phyloP scores from a whole-genome alignment of 305 asterid genomes.

The Fraxinus baroniana region DNA sequence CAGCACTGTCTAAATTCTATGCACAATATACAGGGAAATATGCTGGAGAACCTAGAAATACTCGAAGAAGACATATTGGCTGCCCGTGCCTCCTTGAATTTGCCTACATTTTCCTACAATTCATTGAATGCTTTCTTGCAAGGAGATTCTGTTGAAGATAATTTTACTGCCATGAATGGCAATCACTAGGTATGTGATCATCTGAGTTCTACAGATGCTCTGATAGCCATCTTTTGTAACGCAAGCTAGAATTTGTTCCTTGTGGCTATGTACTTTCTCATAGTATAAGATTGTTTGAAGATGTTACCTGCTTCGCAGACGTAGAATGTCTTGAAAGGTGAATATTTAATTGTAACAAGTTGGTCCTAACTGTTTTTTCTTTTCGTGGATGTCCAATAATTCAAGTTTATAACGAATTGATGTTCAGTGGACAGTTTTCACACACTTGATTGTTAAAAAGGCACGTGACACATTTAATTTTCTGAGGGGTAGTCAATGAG shows the following conservation, averaged over 20 bases:
- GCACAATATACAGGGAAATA: slow-evolving; percentile 42
- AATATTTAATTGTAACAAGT: not conserved
- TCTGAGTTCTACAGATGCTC: not conserved
- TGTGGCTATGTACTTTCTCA: not conserved
- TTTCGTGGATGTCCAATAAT: not conserved
- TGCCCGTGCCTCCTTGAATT: slow-evolving; percentile 49
- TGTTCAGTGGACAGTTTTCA: not conserved
- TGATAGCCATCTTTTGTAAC: not conserved
- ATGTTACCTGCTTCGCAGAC: not conserved
- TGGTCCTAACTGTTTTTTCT: not conserved
- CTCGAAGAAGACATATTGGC: slow-evolving; percentile 54
- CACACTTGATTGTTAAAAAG: not conserved
- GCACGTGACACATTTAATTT: not conserved
- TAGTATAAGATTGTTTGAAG: not conserved
- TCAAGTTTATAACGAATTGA: not conserved
- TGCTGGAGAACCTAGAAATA: slow-evolving; percentile 37
- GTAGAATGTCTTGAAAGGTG: not conserved
- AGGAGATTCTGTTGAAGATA: slow-evolving; percentile 21
- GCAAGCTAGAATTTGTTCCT: not conserved
- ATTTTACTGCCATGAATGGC: slow-evolving; percentile 1
- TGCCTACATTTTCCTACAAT: slow-evolving; percentile 46
- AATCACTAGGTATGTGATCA: not conserved
- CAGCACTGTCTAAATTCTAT: not conserved
- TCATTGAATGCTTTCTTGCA: slow-evolving; percentile 29
- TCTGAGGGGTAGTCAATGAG: not conserved